Evolutionary conservation across 805 yeast genomes (phyloP).

Genomic region (Metschnikowia cerradonensis): DNA sequence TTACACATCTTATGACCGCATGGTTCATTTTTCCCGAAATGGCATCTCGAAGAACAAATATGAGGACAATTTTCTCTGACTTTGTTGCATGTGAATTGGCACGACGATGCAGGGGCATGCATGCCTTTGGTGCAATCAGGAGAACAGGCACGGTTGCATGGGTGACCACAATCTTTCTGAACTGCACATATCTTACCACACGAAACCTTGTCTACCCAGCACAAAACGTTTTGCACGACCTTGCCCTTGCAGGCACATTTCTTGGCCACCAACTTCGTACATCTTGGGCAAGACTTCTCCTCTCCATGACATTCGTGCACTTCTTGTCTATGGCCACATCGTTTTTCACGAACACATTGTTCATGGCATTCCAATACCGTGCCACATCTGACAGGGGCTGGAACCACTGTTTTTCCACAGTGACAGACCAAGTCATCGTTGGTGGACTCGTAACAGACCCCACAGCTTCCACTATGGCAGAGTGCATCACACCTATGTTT

Average conservation of each 20-base stretch:
- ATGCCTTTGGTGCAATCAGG: conserved; percentile 55
- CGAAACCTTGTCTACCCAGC: conserved; percentile 65
- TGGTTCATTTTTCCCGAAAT: conserved; percentile 39
- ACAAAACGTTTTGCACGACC: conserved; percentile 56
- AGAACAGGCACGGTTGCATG: conserved; percentile 56
- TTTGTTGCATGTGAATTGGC: conserved; percentile 58
- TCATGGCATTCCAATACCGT: conserved; percentile 57
- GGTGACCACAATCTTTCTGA: conserved; percentile 38
- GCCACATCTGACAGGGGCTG: conserved; percentile 86
- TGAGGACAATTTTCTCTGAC: conserved; percentile 62
- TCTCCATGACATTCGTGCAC: conserved; percentile 76
- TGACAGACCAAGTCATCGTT: conserved; percentile 74
- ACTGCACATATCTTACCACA: conserved; percentile 46
- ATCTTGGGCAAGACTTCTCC: conserved; percentile 64
- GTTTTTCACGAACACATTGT: conserved; percentile 54
- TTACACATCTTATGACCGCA: conserved; percentile 55
- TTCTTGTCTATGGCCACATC: conserved; percentile 71
- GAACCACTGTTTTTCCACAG: conserved; percentile 73
- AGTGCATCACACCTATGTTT: conserved; percentile 61
- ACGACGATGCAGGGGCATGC: conserved; percentile 48
- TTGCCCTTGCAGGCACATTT: conserved; percentile 59
- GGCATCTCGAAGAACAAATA: conserved; percentile 60
- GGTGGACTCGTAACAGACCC: conserved; percentile 76
- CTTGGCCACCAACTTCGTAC: conserved; percentile 57
- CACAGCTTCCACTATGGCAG: conserved; percentile 79